A percentile compares a stretch with the other conserved stretches of the same genome.
phyloP scores from a whole-genome alignment of 148 eudicot genomes.

The Dysphania ambrosioides region DNA sequence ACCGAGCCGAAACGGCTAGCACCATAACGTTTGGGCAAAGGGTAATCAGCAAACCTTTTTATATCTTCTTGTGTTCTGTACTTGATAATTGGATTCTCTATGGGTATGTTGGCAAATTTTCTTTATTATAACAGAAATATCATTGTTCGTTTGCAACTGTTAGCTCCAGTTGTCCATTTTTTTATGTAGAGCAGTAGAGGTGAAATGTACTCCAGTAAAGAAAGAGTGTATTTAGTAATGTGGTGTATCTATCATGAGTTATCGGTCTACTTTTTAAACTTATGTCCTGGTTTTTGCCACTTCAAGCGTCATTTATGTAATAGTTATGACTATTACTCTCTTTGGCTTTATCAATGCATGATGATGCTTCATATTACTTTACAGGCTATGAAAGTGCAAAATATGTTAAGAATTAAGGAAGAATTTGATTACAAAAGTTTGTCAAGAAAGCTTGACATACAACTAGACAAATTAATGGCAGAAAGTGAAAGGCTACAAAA shows the following conservation, averaged over 20 bases:
- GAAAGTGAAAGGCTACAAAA: slow-evolving; percentile 91
- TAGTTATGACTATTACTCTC: too few species aligned
- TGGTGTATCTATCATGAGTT: background rate
- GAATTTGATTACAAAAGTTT: slow-evolving; percentile 93
- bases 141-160: background rate
- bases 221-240: background rate
- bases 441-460: slow-evolving; percentile 85
- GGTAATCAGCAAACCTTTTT: slow-evolving; percentile 39
- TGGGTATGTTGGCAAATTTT: background rate
- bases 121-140: background rate
- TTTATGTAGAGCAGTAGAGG: background rate
- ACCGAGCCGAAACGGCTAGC: slow-evolving; percentile 86
- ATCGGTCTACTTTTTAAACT: background rate
- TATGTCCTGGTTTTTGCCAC: background rate
- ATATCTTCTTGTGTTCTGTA: background rate
- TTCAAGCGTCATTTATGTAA: background rate
- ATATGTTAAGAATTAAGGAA: slow-evolving; percentile 91
- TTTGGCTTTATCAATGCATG: slow-evolving; percentile 10
- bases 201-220: background rate
- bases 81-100: background rate
- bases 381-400: slow-evolving; percentile 86
- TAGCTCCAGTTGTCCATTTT: background rate
- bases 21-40: slow-evolving; percentile 92
- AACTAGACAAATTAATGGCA: slow-evolving; percentile 83
- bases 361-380: slow-evolving; percentile 12